phyloP scores from a whole-genome alignment of 176 grass and related monocot species.

The Carex cristatella region DNA sequence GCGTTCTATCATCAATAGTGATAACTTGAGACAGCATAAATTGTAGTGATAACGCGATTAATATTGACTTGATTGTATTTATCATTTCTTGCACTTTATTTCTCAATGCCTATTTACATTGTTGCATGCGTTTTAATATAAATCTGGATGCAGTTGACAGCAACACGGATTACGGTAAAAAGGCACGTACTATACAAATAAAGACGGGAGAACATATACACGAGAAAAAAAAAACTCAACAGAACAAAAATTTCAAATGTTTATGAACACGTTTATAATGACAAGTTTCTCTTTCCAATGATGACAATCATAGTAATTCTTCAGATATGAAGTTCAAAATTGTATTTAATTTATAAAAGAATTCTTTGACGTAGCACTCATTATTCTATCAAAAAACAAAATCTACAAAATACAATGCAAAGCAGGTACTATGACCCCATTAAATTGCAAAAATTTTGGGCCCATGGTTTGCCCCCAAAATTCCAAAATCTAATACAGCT shows the following conservation, averaged over 20 bases:
- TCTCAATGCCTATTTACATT: too few relatives aligned
- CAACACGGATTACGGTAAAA: too few relatives aligned
- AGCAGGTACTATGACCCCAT: background rate
- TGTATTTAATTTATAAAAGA: background rate
- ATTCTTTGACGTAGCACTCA: background rate
- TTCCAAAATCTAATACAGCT: background rate
- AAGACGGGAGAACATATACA: too few relatives aligned
- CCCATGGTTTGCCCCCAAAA: conserved; percentile 1
- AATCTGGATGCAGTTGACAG: too few relatives aligned
- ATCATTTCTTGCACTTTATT: too few relatives aligned
- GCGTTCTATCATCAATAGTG: too few relatives aligned
- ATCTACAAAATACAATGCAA: background rate
- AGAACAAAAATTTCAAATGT: too few relatives aligned
- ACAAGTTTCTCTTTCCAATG: background rate
- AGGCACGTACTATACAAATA: background rate
- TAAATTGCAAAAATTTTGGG: conserved; percentile 15
- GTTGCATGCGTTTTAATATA: too few relatives aligned
- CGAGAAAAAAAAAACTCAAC: too few relatives aligned
- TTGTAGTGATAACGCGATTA: too few relatives aligned
- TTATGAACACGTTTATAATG: background rate
- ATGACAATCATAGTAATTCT: background rate
- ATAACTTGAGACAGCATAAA: too few relatives aligned
- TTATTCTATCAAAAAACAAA: background rate
- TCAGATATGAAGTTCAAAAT: background rate
- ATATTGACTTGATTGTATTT: too few relatives aligned